These are phyloP conservation scores for Staphylotrichum longicolle DNA, from an alignment of 495 filamentous ascomycete genomes.

Conservation along the genomic window DNA sequence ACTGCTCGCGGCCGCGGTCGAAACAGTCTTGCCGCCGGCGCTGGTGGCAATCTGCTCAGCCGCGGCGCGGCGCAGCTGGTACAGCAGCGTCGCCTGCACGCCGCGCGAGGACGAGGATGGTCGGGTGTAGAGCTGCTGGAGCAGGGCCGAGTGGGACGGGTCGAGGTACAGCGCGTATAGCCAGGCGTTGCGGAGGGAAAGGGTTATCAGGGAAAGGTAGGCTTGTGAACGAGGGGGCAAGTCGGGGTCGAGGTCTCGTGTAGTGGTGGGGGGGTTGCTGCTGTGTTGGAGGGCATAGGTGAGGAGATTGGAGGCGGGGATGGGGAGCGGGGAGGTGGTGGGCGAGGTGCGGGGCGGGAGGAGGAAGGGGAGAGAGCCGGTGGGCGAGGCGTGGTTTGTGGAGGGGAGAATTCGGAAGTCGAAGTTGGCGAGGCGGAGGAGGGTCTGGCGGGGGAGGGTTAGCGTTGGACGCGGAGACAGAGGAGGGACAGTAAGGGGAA, in stretches of 20 bases:
- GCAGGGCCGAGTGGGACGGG: slow-evolving; percentile 59
- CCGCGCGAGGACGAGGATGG: slow-evolving; percentile 59
- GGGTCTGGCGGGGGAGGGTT: slow-evolving; percentile 57
- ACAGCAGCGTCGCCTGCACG: slow-evolving; percentile 60
- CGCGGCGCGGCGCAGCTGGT: slow-evolving; percentile 69
- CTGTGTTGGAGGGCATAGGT: slow-evolving; percentile 59
- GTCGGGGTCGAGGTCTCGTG: slow-evolving; percentile 7
- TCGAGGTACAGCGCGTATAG: slow-evolving; percentile 78
- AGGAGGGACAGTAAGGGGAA: not conserved
- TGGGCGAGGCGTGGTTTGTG: slow-evolving; percentile 90
- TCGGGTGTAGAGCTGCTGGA: slow-evolving; percentile 65
- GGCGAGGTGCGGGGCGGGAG: slow-evolving; percentile 50
- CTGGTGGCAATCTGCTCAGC: slow-evolving; percentile 62
- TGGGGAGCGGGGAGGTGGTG: slow-evolving; percentile 28
- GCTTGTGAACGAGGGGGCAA: slow-evolving; percentile 59
- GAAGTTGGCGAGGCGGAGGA: slow-evolving; percentile 73
- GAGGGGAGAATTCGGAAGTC: slow-evolving; percentile 68
- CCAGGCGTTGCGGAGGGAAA: slow-evolving; percentile 82
- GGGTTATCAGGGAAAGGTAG: slow-evolving; percentile 77
- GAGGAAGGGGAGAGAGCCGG: slow-evolving; percentile 83
- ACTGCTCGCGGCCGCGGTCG: not conserved
- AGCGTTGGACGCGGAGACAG: slow-evolving; percentile 16
- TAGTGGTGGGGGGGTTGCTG: slow-evolving; percentile 28
- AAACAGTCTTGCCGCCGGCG: slow-evolving; percentile 8
- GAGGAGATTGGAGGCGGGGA: slow-evolving; percentile 27